phyloP scores from a whole-genome alignment of 2,329 filamentous ascomycete genomes.

The Pseudogymnoascus sp. region DNA sequence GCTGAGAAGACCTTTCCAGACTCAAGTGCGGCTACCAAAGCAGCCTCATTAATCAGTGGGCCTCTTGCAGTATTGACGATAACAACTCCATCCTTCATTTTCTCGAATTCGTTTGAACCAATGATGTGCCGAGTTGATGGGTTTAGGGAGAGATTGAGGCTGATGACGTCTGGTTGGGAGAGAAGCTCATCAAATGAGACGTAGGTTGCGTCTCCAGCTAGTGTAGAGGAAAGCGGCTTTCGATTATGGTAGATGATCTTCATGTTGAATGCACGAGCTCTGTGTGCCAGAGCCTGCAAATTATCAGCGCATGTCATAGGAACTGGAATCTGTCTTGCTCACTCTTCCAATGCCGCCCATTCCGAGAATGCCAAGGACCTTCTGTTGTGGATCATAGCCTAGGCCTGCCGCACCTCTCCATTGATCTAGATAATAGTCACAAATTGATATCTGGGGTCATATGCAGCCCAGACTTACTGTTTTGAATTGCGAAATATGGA shows the following conservation, averaged over 20 bases:
- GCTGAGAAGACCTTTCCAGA: constrained; percentile 57
- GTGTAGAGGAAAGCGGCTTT: constrained; percentile 42
- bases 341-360: constrained; percentile 69
- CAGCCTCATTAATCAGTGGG: constrained; percentile 68
- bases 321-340: not conserved
- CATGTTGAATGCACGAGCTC: constrained; percentile 66
- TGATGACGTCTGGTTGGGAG: constrained; percentile 59
- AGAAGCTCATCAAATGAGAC: constrained; percentile 66
- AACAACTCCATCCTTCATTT: constrained; percentile 70
- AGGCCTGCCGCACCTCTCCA: constrained; percentile 41
- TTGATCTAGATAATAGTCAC: not conserved
- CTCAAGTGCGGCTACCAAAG: constrained; percentile 63
- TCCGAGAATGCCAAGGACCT: constrained; percentile 66
- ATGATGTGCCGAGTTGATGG: constrained; percentile 64
- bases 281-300: constrained; percentile 54
- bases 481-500: constrained; percentile 10
- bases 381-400: constrained; percentile 59
- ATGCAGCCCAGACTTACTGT: not conserved
- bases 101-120: constrained; percentile 54
- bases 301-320: not conserved
- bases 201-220: constrained; percentile 47
- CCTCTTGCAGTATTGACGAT: constrained; percentile 75
- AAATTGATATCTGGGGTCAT: not conserved
- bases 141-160: constrained; percentile 69
- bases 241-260: constrained; percentile 65